A percentile compares a stretch with the other conserved stretches of the same genome.
phyloP scores from a whole-genome alignment of 441 rosid species.

The Gossypium laxum region DNA sequence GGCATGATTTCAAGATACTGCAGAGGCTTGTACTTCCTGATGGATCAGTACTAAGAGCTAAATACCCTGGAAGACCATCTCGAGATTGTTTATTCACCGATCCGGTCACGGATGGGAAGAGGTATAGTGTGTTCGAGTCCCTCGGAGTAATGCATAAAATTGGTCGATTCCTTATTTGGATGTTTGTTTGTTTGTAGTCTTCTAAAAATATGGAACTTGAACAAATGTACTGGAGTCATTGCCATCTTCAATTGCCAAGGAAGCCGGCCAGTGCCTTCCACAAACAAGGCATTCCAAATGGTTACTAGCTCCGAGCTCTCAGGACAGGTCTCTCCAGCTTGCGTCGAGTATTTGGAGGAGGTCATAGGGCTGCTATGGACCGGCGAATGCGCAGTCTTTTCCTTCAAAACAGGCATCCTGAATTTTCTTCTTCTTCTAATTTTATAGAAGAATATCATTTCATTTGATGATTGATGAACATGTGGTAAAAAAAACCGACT shows the following conservation, averaged over 20 bases:
- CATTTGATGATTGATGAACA: not conserved
- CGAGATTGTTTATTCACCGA: constrained; percentile 44
- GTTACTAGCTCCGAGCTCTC: constrained; percentile 18
- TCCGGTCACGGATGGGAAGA: constrained; percentile 47
- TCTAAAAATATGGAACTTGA: constrained; percentile 51
- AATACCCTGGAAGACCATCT: constrained; percentile 44
- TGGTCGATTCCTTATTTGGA: not conserved
- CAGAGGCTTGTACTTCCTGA: constrained; percentile 42
- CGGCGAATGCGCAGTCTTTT: constrained; percentile 39
- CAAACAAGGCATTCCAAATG: constrained; percentile 10
- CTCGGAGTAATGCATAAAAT: not conserved
- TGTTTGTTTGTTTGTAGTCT: constrained; percentile 24
- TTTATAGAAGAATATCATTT: not conserved
- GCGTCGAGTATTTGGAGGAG: constrained; percentile 44
- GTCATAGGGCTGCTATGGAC: constrained; percentile 38
- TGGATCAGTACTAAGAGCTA: constrained; percentile 52
- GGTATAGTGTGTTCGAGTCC: constrained; percentile 18
- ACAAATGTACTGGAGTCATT: constrained; percentile 38
- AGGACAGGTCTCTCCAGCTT: constrained; percentile 32
- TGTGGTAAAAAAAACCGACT: not conserved
- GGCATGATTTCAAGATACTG: constrained; percentile 42
- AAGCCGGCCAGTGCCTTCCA: constrained; percentile 33
- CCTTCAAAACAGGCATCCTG: constrained; percentile 34
- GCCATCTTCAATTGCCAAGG: constrained; percentile 58
- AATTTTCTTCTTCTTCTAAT: not conserved